Base-by-base conservation (phyloP, 2,329 filamentous ascomycete species). In the Aspergillus niger region DNA sequence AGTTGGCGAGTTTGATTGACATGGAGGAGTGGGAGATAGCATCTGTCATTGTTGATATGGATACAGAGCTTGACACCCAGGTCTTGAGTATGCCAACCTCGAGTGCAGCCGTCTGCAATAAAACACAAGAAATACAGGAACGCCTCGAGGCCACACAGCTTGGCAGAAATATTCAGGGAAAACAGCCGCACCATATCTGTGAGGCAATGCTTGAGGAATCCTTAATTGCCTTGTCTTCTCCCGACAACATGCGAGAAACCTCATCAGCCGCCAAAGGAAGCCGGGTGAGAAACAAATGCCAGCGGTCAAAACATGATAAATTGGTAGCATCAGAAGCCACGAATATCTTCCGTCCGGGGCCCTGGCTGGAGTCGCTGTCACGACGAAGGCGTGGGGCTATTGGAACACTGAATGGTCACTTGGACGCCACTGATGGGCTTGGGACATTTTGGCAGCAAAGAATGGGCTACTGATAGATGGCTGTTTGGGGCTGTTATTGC, bases 391-490 rank as follows among this genome's bases (percentile, higher is more conserved):
- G 8, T 36, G n/a, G n/a, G 13, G 8, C 4, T 5, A 11, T n/a
- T 36, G 30, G n/a, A 20, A 30, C 4, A 5, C 5, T 17, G 8
- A 43, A 11, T 8, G 36, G 4, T 11, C 36, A 15, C 13, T 36
- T 32, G 10, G 52, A 49, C 8, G 3, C 56, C 3, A 8, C n/a
- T 38, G 44, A 48, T 39, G 30, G 26, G 24, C 47, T 58, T 8
- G 54, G 49, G 15, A 58, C 57, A 6, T 70, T 70, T 66, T 70
- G 67, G 67, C 61, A 64, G 38, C 63, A 56, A 38, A 65, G 64
- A 43, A 67, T 58, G 58, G 54, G 74, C 8, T 73, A 74, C 61
- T 75, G 49, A 59, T 36, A 13, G 11, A 13, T 36, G 11, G 11
- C 32, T 50, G 26, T 50, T 32, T 13, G 26, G 5, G 47, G 47